Base-by-base conservation (phyloP, 2,329 filamentous ascomycete genomes). In the Alternaria viburni region DNA sequence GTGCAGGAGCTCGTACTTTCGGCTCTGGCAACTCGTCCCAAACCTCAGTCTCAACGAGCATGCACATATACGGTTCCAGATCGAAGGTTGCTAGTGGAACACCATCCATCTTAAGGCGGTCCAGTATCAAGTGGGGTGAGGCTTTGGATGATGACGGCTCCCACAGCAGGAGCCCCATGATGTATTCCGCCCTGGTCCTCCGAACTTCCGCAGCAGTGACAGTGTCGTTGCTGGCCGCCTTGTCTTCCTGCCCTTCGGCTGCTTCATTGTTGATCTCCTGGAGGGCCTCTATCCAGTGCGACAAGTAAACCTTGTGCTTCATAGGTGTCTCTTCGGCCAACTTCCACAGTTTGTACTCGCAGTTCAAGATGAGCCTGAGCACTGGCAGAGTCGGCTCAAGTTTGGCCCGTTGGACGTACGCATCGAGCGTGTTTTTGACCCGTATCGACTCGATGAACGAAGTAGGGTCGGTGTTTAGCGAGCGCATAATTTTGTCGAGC, bases 261-360 rank as follows among this genome's bases (percentile, higher is more conserved):
- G 36, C 28, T 6, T 56, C 46, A 23, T 21, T 44, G 1, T 68
- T 62, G 4, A 73, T 64, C 6, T 69, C 59, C 58, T 74, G 69
- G 5, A 80, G 58, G 1, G 75, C 71, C 65, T 81, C 78, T 44
- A 82, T 75, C 80, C 80, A 82, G 54, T 81, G 79, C 5, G 74
- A 72, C 19, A 82, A 69, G 62, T 80, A 81, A 2, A 80, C 80
- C 44, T 81, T 81, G 47, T 73, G 61, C 28, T 71, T 66, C 7
- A 81, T 67, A 15, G 74, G 69, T 3, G 71, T 79, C 5, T 57
- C 51, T 32, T 72, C 64, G 44, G 78, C 76, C 62, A 78, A 56
- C 13, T 59, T 59, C 71, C 73, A 80, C 19, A 81, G 74, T 26
- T 69, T 69, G 59, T 77, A 78, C 64, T 81, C 79, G 74, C 75